These are phyloP conservation scores for Flaveria trinervia DNA, from an alignment of 129 eudicot species.

Conservation along the genomic window DNA sequence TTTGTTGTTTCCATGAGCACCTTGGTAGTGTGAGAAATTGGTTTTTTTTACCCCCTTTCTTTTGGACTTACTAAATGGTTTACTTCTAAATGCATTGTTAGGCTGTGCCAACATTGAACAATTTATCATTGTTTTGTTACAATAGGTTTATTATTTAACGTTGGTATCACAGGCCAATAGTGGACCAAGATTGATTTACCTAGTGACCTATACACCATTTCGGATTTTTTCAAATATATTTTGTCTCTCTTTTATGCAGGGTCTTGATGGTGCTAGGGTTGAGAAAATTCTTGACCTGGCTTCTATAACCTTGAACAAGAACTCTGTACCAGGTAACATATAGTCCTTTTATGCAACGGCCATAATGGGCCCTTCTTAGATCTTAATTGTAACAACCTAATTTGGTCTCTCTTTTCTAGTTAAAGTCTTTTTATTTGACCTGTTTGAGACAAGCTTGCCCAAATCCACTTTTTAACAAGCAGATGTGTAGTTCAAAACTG, in stretches of 20 bases:
- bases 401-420: not conserved
- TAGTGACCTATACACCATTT: not conserved
- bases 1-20: slow-evolving; percentile 3
- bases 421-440: not conserved
- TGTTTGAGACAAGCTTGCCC: not conserved
- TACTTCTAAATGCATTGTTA: not conserved
- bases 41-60: not conserved
- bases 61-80: not conserved
- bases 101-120: not conserved
- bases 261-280: slow-evolving; percentile 91
- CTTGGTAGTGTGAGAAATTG: not conserved
- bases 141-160: not conserved
- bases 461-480: not conserved
- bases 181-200: not conserved
- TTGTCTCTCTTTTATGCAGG: slow-evolving; percentile 36
- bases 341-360: not conserved
- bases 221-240: not conserved
- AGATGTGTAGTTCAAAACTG: not conserved
- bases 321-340: slow-evolving; percentile 77
- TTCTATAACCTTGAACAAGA: slow-evolving; percentile 90
- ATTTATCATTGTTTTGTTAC: not conserved
- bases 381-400: not conserved
- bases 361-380: not conserved
- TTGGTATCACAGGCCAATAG: not conserved
- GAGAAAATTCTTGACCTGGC: slow-evolving; percentile 95